A percentile compares a stretch with the other conserved stretches of the same genome.
These are phyloP conservation scores for Hypomyces perniciosus DNA, from an alignment of 2,329 filamentous ascomycete genomes.

Conservation along the genomic window DNA sequence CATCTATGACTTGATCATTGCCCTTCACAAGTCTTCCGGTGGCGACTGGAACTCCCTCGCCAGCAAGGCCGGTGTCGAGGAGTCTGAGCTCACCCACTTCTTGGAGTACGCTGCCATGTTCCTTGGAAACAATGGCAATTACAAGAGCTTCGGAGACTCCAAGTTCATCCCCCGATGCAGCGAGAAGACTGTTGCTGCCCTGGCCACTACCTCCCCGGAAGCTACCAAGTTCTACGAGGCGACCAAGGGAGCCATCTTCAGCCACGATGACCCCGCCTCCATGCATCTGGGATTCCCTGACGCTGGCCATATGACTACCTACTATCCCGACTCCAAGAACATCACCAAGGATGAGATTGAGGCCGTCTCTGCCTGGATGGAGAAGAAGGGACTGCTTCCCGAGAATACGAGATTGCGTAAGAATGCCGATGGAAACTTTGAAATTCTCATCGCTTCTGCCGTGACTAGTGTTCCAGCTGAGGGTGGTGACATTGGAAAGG, in stretches of 20 bases:
- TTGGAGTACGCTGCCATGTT: conserved; percentile 75
- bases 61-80: conserved; percentile 56
- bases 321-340: conserved; percentile 69
- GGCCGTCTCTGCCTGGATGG: conserved; percentile 66
- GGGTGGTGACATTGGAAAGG: conserved; percentile 64
- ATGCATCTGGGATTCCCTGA: conserved; percentile 74
- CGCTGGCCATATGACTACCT: conserved; percentile 71
- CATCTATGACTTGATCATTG: conserved; percentile 75
- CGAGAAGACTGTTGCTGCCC: conserved; percentile 56
- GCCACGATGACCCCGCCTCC: conserved; percentile 54
- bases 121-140: conserved; percentile 75
- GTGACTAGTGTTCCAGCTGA: conserved; percentile 50
- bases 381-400: conserved; percentile 61
- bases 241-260: conserved; percentile 67
- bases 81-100: conserved; percentile 60
- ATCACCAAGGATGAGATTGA: conserved; percentile 73
- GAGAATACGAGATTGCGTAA: conserved; percentile 76
- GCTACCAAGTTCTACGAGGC: conserved; percentile 60
- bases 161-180: conserved; percentile 74
- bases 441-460: conserved; percentile 69
- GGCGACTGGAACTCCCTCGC: conserved; percentile 68
- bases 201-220: conserved; percentile 56
- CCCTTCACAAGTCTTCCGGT: conserved; percentile 57
- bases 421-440: conserved; percentile 56
- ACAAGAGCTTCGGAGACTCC: conserved; percentile 80